Base-by-base conservation (phyloP, 163 green algal species). In the Scenedesmus sp. region DNA sequence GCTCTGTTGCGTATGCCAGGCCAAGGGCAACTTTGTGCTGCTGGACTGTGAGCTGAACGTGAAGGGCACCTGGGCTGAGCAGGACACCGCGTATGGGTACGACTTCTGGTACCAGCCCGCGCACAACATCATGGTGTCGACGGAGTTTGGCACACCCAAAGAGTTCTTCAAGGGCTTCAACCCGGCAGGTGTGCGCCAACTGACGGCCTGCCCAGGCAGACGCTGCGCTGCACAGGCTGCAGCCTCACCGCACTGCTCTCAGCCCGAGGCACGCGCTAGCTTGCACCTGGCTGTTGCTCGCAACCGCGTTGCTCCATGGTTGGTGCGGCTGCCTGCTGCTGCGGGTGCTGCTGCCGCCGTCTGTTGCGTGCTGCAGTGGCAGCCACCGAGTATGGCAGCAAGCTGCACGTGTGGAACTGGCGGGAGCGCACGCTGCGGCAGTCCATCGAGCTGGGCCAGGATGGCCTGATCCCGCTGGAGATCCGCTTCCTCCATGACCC, bases 101-200 rank as follows among this genome's bases (percentile, higher is more conserved):
- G 96, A 98, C 90, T 98, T 97, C 84, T 98, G 96, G 95, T 98
- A 98, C 93, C 97, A 99, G 94, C 97, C 97, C 0, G 88, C 94
- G 7, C 94, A 97, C 90, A 97, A 99, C 81, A 94, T 99, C 42
- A 95, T 99, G 92, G 81, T 99, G 59, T 95, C 86, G 90, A 95
- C 90, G n/a, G 89, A 94, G 82, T 99, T 96, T 95, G 97, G 97
- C 51, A 93, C 94, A 0, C 97, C 97, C 56, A 92, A 85, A 18
- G 92, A 87, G 30, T 98, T 99, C 93, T 94, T 89, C 70, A 97
- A 97, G 91, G 94, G 93, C 37, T 91, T 90, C 26, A 40, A 91
- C 85, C 85, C 85, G 24, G 85, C 83, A 95, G 82, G 92, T 94
- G 61, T 37, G 92, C n/a, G n/a, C n/a, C n/a, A n/a, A n/a, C n/a